Evolutionary conservation across 306 rosid species (phyloP).

Genomic region (Quercus cerris): DNA sequence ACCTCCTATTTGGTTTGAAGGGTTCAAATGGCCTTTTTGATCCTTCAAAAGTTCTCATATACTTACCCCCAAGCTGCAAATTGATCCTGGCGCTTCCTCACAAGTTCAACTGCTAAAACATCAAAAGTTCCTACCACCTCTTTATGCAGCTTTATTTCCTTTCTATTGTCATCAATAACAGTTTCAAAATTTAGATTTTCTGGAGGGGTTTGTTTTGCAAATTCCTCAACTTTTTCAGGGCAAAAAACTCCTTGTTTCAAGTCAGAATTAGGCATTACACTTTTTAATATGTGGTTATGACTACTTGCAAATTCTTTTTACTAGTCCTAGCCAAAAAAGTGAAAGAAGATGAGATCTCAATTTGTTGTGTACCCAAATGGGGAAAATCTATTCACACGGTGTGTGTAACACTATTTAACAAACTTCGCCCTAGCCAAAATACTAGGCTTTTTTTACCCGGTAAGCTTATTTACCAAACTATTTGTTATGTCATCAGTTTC

Average conservation of each 20-base stretch:
- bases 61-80: constrained; percentile 46
- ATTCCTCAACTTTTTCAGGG: constrained; percentile 42
- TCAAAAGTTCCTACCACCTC: constrained; percentile 33
- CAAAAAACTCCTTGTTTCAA: constrained; percentile 41
- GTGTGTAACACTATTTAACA: no score
- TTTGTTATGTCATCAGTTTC: no score
- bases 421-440: no score
- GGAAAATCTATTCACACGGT: no score
- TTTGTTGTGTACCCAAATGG: no score
- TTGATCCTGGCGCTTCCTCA: constrained; percentile 30
- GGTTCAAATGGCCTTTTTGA: constrained; percentile 46
- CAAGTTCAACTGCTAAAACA: constrained; percentile 34
- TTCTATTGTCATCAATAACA: constrained; percentile 33
- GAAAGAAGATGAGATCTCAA: no score
- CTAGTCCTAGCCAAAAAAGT: no score
- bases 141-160: constrained; percentile 40
- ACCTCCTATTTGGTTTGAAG: constrained; percentile 35
- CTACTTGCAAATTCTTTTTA: constrained; percentile 39
- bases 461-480: no score
- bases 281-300: constrained; percentile 40
- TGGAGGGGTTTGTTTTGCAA: constrained; percentile 6
- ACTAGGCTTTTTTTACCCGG: no score
- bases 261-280: constrained; percentile 43
- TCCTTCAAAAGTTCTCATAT: constrained; percentile 47
- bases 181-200: constrained; percentile 33